Percentiles rank a stretch among this genome's conserved stretches.
Conservation (phyloP, 176 grass and related monocot species). For the Olyra latifolia region DNA sequence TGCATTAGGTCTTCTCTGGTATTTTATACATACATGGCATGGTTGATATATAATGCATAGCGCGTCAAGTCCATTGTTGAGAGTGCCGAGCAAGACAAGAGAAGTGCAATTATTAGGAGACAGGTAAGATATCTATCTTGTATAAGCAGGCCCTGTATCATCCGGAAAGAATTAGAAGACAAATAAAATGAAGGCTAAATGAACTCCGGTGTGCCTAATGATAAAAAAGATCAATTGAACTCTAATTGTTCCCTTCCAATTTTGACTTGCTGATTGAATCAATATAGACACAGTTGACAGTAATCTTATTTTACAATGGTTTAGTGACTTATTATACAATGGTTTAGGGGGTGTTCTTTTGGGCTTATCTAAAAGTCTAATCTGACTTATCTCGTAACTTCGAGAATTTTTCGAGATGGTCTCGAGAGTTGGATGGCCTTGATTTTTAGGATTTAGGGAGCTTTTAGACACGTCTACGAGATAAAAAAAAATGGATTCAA, state of each 20-base stretch:
- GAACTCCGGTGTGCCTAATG: background rate
- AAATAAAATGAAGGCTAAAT: background rate
- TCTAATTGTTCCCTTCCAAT: background rate
- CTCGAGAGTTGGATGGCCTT: too few species aligned
- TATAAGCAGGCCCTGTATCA: background rate
- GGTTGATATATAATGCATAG: too few species aligned
- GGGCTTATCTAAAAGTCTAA: too few species aligned
- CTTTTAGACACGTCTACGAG: too few species aligned
- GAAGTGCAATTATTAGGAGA: constrained; percentile 75
- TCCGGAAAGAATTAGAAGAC: background rate
- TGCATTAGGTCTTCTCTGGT: too few species aligned
- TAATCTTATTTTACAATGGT: too few species aligned
- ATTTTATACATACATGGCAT: too few species aligned
- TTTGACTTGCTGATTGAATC: background rate
- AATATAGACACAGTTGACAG: background rate
- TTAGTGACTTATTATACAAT: background rate
- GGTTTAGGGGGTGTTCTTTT: too few species aligned
- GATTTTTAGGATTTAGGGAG: too few species aligned
- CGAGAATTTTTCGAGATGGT: too few species aligned
- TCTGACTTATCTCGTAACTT: too few species aligned
- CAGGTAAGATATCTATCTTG: constrained; percentile 44
- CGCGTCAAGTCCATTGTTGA: constrained; percentile 96
- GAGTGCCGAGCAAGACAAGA: constrained; percentile 91
- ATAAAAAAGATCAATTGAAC: background rate
- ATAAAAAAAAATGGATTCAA: too few species aligned